phyloP scores from a whole-genome alignment of 1,284 basidiomycete genomes.

The Bondarzewia mesenterica region DNA sequence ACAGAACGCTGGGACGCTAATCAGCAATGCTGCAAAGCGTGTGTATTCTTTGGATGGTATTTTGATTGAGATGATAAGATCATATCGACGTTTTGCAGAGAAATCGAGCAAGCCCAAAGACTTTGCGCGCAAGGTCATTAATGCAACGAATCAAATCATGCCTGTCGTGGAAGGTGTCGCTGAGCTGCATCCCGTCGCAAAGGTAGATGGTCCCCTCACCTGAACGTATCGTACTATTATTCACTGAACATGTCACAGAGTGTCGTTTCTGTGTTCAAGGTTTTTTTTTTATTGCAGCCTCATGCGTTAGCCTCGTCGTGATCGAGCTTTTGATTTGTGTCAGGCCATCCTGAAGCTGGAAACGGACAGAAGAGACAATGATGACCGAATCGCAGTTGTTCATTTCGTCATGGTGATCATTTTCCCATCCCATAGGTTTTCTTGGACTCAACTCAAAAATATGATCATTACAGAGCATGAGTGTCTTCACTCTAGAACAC shows the following conservation, averaged over 20 bases:
- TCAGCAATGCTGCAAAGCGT: background rate
- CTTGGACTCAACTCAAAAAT: background rate
- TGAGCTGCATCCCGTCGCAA: slow-evolving; percentile 14
- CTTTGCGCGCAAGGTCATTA: slow-evolving; percentile 1
- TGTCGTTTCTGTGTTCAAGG: slow-evolving; percentile 7
- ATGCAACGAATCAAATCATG: slow-evolving; percentile 14
- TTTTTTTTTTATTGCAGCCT: background rate
- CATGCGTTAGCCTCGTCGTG: background rate
- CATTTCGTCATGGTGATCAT: slow-evolving; percentile 15
- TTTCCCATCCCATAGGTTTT: background rate
- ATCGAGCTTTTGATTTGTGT: background rate
- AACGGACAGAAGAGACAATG: slow-evolving; percentile 17
- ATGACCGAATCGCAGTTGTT: slow-evolving; percentile 13
- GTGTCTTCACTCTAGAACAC: slow-evolving; percentile 9
- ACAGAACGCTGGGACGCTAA: background rate
- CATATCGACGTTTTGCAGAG: background rate
- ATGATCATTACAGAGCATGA: background rate
- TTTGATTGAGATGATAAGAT: background rate
- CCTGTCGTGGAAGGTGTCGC: slow-evolving; percentile 14
- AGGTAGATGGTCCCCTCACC: slow-evolving; percentile 7
- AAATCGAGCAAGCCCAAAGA: background rate
- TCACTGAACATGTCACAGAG: slow-evolving; percentile 1
- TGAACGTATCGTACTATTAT: background rate
- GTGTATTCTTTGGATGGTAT: background rate
- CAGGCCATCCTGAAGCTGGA: slow-evolving; percentile 19